These are phyloP conservation scores for Kluyveromyces wickerhamii DNA, from an alignment of 805 yeast species.

Conservation along the genomic window DNA sequence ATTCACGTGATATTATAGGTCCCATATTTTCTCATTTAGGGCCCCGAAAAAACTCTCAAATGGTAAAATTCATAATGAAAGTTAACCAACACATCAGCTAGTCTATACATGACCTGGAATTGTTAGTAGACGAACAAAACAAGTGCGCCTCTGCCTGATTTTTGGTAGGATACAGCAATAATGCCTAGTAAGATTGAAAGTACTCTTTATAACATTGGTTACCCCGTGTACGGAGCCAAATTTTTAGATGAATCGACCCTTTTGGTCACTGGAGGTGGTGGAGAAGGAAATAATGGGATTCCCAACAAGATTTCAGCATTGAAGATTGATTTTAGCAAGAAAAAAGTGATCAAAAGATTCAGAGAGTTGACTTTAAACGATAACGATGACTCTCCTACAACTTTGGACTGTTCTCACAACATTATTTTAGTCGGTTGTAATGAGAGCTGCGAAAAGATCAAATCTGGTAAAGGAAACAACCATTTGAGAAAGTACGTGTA, in stretches of 20 bases:
- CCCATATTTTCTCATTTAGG: too few relatives aligned
- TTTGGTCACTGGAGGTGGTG: constrained; percentile 89
- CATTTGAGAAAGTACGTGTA: constrained; percentile 63
- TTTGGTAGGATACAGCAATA: too few relatives aligned
- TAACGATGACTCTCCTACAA: constrained; percentile 83
- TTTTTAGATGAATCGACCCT: constrained; percentile 55
- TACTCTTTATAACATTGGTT: constrained; percentile 38
- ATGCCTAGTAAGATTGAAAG: constrained; percentile 19
- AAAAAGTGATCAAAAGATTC: constrained; percentile 43
- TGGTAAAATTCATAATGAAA: too few relatives aligned
- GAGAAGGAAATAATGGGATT: constrained; percentile 84
- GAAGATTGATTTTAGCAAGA: constrained; percentile 45
- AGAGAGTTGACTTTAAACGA: constrained; percentile 54
- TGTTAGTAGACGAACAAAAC: too few relatives aligned
- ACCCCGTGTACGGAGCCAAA: constrained; percentile 75
- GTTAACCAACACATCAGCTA: too few relatives aligned
- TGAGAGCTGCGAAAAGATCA: constrained; percentile 51
- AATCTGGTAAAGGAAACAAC: constrained; percentile 50
- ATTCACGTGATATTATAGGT: too few relatives aligned
- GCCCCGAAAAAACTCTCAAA: too few relatives aligned
- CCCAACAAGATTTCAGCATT: constrained; percentile 74
- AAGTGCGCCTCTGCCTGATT: too few relatives aligned
- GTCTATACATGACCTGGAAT: too few relatives aligned
- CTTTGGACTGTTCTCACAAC: constrained; percentile 47
- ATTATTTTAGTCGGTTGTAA: constrained; percentile 69